phyloP scores from a whole-genome alignment of 306 rosid species.

The Boehmeria nivea region DNA sequence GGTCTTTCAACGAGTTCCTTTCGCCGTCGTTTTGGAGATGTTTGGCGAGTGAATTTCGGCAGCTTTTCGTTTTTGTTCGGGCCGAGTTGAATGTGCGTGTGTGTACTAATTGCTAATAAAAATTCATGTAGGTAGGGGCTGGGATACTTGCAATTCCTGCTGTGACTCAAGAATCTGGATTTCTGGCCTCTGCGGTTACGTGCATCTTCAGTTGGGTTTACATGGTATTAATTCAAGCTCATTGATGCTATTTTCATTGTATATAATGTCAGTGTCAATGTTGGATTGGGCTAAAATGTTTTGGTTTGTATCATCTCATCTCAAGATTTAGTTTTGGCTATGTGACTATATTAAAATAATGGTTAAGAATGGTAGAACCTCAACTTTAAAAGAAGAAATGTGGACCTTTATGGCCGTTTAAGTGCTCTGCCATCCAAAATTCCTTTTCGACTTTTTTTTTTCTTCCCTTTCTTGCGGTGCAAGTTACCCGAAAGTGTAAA shows the following conservation, averaged over 20 bases:
- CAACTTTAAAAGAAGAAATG: neutral
- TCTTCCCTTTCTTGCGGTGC: too few species aligned
- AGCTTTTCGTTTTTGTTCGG: too few species aligned
- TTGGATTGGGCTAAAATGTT: too few species aligned
- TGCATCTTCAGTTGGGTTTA: slow-evolving; percentile 60
- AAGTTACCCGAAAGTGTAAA: slow-evolving; percentile 6
- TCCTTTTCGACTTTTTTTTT: neutral
- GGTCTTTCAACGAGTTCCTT: too few species aligned
- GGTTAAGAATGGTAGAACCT: too few species aligned
- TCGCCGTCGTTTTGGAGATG: too few species aligned
- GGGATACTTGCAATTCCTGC: slow-evolving; percentile 81
- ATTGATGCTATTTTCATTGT: neutral
- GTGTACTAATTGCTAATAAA: too few species aligned
- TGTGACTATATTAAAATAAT: too few species aligned
- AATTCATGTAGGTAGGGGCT: slow-evolving; percentile 51
- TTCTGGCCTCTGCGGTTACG: slow-evolving; percentile 60
- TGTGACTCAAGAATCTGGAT: slow-evolving; percentile 75
- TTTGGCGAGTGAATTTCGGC: too few species aligned
- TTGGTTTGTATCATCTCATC: too few species aligned
- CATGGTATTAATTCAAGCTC: slow-evolving; percentile 43
- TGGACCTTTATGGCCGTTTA: neutral
- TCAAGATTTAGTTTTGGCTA: too few species aligned
- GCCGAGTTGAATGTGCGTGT: too few species aligned
- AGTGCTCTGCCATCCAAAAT: neutral
- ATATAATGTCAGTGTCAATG: neutral